Conservation (phyloP, 2,329 filamentous ascomycete species). For the Alternaria gaisen region DNA sequence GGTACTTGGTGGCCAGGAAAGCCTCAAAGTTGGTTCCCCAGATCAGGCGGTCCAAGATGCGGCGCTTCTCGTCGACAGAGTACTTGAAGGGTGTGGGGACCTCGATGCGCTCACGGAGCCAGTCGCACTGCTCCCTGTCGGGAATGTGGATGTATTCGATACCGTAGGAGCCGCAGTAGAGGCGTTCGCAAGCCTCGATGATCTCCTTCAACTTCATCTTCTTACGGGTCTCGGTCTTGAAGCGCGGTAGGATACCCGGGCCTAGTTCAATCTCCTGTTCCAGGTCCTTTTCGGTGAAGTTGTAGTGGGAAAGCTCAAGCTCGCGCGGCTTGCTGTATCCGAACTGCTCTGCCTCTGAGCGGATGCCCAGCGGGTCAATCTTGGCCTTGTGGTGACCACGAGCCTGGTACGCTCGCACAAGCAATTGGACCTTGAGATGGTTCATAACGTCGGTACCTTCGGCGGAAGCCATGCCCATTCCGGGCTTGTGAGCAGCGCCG, state of each 20-base stretch:
- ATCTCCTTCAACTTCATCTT: slow-evolving; percentile 99
- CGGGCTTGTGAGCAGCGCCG: slow-evolving; percentile 75
- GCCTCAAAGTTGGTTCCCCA: slow-evolving; percentile 98
- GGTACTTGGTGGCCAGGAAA: slow-evolving; percentile 96
- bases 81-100: slow-evolving; percentile 96
- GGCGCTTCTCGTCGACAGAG: slow-evolving; percentile 96
- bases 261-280: slow-evolving; percentile 91
- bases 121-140: slow-evolving; percentile 96
- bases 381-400: slow-evolving; percentile 98
- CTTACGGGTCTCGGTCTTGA: slow-evolving; percentile 85
- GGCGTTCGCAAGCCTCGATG: slow-evolving; percentile 87
- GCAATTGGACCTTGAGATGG: slow-evolving; percentile 96
- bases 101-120: slow-evolving; percentile 94
- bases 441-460: slow-evolving; percentile 87
- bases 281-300: slow-evolving; percentile 93
- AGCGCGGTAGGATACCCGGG: slow-evolving; percentile 92
- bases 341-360: slow-evolving; percentile 83
- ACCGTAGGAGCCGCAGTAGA: slow-evolving; percentile 97
- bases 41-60: slow-evolving; percentile 95
- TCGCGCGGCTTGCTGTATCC: slow-evolving; percentile 91
- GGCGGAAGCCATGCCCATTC: slow-evolving; percentile 70
- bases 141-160: slow-evolving; percentile 99
- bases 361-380: slow-evolving; percentile 94
- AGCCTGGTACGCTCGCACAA: slow-evolving; percentile 97
- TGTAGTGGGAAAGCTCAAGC: slow-evolving; percentile 90